Percentiles rank a stretch among this genome's conserved stretches.
These are phyloP conservation scores for Ascochyta fabae DNA, from an alignment of 2,329 filamentous ascomycete genomes.

Conservation along the genomic window DNA sequence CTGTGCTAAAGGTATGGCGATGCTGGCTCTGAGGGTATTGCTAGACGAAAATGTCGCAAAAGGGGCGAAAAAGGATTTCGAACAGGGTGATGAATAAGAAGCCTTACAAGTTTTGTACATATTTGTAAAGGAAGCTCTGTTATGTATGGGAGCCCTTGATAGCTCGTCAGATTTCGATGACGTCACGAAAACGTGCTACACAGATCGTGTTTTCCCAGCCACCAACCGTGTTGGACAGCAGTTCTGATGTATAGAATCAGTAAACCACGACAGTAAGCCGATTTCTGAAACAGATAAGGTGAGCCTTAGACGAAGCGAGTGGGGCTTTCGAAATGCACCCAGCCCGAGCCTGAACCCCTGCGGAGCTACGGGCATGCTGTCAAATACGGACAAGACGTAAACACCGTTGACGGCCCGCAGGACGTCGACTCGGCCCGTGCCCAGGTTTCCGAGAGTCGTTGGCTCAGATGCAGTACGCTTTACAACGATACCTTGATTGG, in stretches of 20 bases:
- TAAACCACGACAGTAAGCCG: too few relatives aligned
- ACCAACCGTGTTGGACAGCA: too few relatives aligned
- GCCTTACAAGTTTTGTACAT: background rate
- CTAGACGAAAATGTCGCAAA: constrained; percentile 22
- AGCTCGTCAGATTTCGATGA: too few relatives aligned
- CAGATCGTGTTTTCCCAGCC: too few relatives aligned
- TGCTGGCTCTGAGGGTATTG: constrained; percentile 24
- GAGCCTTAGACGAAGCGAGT: too few relatives aligned
- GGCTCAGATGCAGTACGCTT: background rate
- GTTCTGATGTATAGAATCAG: too few relatives aligned
- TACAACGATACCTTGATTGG: background rate
- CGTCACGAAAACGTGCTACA: too few relatives aligned
- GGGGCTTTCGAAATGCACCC: too few relatives aligned
- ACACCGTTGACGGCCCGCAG: background rate
- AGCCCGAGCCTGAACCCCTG: background rate
- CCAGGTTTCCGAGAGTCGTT: background rate
- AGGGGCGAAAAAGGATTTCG: constrained; percentile 25
- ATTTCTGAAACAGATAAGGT: too few relatives aligned
- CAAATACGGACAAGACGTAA: background rate
- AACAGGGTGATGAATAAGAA: constrained; percentile 12
- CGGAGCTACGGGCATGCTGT: background rate
- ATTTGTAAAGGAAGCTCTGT: background rate
- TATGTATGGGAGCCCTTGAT: too few relatives aligned
- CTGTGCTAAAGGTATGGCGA: constrained; percentile 56
- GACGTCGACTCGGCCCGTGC: constrained; percentile 1